Percentiles rank a stretch among this genome's conserved stretches.
These are phyloP conservation scores for Pilobolus umbonatus DNA, from an alignment of 192 early-diverging fungal species.

Conservation along the genomic window DNA sequence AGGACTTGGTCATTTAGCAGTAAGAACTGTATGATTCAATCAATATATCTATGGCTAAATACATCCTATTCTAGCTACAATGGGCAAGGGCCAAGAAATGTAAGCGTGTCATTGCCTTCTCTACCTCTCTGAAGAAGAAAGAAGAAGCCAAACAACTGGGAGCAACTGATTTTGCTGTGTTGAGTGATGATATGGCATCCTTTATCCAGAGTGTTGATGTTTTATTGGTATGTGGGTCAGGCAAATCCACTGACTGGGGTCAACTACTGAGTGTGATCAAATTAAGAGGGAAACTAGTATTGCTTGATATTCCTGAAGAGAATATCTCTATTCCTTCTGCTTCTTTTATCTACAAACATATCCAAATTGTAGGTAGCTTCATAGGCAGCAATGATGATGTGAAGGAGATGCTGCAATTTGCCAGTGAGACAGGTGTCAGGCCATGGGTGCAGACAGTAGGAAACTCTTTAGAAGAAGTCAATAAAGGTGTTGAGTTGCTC, in stretches of 20 bases:
- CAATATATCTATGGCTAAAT: not conserved
- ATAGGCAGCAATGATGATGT: conserved; percentile 57
- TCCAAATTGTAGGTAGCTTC: conserved; percentile 59
- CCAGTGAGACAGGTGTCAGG: conserved; percentile 55
- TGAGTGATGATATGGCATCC: not conserved
- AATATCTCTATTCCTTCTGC: conserved; percentile 40
- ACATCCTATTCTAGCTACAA: conserved; percentile 37
- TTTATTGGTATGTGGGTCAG: conserved; percentile 33
- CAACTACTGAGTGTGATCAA: conserved; percentile 46
- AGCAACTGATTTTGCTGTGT: conserved; percentile 45
- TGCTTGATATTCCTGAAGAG: conserved; percentile 62
- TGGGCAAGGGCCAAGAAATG: conserved; percentile 47
- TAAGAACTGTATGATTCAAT: conserved; percentile 3
- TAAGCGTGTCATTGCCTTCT: conserved; percentile 50
- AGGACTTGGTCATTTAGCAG: conserved; percentile 61
- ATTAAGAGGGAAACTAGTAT: conserved; percentile 54
- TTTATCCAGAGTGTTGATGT: conserved; percentile 29
- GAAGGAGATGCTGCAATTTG: conserved; percentile 64
- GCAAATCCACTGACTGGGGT: conserved; percentile 40
- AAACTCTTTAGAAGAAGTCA: conserved; percentile 53
- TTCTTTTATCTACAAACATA: conserved; percentile 43
- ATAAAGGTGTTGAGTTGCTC: conserved; percentile 57
- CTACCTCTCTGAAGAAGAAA: conserved; percentile 48
- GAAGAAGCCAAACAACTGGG: conserved; percentile 54
- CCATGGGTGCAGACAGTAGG: conserved; percentile 59